Evolutionary conservation across 495 filamentous ascomycete genomes (phyloP).

Genomic region (Xylaria bambusicola): DNA sequence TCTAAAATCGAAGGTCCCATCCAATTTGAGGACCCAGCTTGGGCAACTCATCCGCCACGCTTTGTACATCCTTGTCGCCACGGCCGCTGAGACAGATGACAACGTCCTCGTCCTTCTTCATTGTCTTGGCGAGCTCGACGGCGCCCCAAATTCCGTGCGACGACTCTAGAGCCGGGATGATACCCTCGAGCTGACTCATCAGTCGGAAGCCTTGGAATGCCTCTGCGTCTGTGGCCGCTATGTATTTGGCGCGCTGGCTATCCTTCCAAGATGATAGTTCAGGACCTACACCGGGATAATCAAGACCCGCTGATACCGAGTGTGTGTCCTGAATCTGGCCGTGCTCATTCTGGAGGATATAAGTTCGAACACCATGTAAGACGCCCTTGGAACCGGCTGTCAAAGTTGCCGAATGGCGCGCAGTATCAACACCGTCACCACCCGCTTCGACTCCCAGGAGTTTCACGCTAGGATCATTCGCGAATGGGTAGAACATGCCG

Average conservation of each 20-base stretch:
- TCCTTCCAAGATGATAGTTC: constrained; percentile 95
- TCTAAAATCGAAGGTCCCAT: constrained; percentile 89
- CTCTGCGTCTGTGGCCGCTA: constrained; percentile 88
- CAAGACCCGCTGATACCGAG: constrained; percentile 93
- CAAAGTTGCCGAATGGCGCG: constrained; percentile 85
- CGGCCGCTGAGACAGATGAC: constrained; percentile 93
- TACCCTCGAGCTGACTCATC: constrained; percentile 84
- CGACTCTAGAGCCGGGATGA: constrained; percentile 93
- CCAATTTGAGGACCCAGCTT: constrained; percentile 86
- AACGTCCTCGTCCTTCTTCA: constrained; percentile 84
- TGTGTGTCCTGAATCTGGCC: constrained; percentile 95
- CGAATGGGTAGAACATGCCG: constrained; percentile 97
- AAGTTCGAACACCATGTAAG: constrained; percentile 92
- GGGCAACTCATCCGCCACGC: constrained; percentile 91
- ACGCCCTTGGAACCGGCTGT: constrained; percentile 88
- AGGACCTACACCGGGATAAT: constrained; percentile 95
- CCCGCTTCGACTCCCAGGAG: constrained; percentile 93
- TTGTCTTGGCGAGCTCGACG: constrained; percentile 85
- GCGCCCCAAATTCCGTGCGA: constrained; percentile 91
- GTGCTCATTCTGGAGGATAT: constrained; percentile 86
- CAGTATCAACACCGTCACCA: constrained; percentile 90
- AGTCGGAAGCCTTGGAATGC: constrained; percentile 88
- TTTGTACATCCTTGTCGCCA: constrained; percentile 98
- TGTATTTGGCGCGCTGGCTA: constrained; percentile 76
- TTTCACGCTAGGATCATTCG: constrained; percentile 79